A percentile compares a stretch with the other conserved stretches of the same genome.
These are phyloP conservation scores for Sphaerobolus stellatus DNA, from an alignment of 1,284 basidiomycete genomes.

Conservation along the genomic window DNA sequence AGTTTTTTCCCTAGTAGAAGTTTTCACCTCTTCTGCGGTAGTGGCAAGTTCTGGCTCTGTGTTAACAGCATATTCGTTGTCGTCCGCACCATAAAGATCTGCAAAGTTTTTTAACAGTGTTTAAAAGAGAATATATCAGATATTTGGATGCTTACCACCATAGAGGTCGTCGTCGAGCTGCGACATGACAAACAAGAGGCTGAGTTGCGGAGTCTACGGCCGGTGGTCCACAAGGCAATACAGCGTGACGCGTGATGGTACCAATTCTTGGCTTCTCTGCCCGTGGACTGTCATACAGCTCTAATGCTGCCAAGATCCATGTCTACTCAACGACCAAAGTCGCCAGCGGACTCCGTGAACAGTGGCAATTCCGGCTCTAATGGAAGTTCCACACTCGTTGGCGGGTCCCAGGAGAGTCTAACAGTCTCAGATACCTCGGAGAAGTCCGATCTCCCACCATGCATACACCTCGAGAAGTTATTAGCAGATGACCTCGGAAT, in stretches of 20 bases:
- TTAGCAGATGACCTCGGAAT: slow-evolving; percentile 1
- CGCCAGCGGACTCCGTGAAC: slow-evolving; percentile 1
- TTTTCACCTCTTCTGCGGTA: slow-evolving; percentile 20
- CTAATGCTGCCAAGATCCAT: neutral
- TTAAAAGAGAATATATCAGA: neutral
- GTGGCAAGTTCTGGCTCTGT: slow-evolving; percentile 31
- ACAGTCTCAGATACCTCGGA: too few relatives aligned
- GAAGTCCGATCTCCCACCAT: neutral
- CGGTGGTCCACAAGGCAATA: slow-evolving; percentile 1
- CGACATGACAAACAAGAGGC: slow-evolving; percentile 7
- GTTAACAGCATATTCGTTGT: slow-evolving; percentile 39
- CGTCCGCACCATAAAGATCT: slow-evolving; percentile 42
- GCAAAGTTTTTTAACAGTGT: neutral
- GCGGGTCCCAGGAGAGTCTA: neutral
- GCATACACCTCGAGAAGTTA: slow-evolving; percentile 4
- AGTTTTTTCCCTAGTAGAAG: slow-evolving; percentile 17
- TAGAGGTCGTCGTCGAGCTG: slow-evolving; percentile 39
- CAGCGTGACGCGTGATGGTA: neutral
- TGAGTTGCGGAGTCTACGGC: slow-evolving; percentile 1
- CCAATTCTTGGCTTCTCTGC: neutral
- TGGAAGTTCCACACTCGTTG: neutral
- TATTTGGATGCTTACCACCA: slow-evolving; percentile 26
- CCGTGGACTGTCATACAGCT: neutral
- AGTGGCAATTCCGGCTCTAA: slow-evolving; percentile 5
- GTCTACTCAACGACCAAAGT: slow-evolving; percentile 9